Evolutionary conservation across 805 yeast species (phyloP), one percentile per base, ranked within the genome.

Genomic region (Pichia insulana): DNA sequence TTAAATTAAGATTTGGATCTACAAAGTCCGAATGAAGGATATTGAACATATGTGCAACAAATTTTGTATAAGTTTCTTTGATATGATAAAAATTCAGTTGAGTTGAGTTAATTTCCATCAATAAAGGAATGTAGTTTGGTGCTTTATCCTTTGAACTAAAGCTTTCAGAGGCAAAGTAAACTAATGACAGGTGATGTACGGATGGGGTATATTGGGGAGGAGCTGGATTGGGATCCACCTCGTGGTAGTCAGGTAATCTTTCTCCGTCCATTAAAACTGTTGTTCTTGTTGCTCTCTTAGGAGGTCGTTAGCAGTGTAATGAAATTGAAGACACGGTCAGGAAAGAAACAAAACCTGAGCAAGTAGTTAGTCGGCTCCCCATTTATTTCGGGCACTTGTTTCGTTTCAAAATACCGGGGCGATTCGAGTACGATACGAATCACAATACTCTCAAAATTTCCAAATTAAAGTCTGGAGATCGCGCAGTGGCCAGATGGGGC

Each of bases 31-130:
- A 51, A 10, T 43, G 33, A 25, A 60, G 36, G 26, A 53, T 49
- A 34, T 48, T 40, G 35, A 58, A 58, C 26, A 50, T 50, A 37
- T 50, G 45, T 4, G 46, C 38, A 1, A 56, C 55, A 19, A 30
- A 49, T 30, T 42, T 50, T 15, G 37, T 41, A 26, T 47, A 48
- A 7, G 41, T 31, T 7, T 47, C 40, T 11, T 40, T 39, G 1
- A 62, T 7, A 5, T 41, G 33, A 36, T 58, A 57, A 11, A 62
- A 30, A 42, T 58, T 57, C 19, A 62, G 44, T 33, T 54, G 58
- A 1, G 65, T 62, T 7, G 65, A 61, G 42, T 62, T 59, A 28
- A 62, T 49, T 40, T 59, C 64, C 7, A 59, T 25, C 0, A 62
- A 31, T 3, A 54, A 48, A 1, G 65, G 64, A 19, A 43, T 28